Evolutionary conservation across 2,329 filamentous ascomycete genomes (phyloP).

Genomic region (Sphaerulina vaccinii): DNA sequence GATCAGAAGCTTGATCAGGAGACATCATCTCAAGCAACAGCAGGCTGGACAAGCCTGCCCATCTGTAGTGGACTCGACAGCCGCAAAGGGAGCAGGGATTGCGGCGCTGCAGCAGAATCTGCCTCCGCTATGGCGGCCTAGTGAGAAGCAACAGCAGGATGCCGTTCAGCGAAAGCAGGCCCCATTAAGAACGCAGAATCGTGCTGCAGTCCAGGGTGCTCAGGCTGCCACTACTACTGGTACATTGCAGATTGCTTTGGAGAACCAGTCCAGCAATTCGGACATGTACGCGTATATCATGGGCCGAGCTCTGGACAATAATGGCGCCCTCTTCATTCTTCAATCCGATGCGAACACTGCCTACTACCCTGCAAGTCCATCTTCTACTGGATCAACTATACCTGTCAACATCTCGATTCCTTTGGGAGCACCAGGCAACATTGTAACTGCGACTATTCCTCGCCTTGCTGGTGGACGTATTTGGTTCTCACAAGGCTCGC

Average conservation of each 20-base stretch:
- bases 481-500: constrained; percentile 38
- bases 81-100: not conserved
- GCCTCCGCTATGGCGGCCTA: constrained; percentile 14
- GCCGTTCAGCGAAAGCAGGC: constrained; percentile 6
- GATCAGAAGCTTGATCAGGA: constrained; percentile 24
- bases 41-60: not conserved
- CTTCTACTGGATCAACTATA: constrained; percentile 38
- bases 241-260: constrained; percentile 34
- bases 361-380: constrained; percentile 38
- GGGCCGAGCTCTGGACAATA: constrained; percentile 38
- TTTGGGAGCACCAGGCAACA: constrained; percentile 40
- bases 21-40: constrained; percentile 17
- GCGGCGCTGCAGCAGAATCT: too few species aligned
- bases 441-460: constrained; percentile 36
- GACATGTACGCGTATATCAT: constrained; percentile 53
- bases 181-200: constrained; percentile 17
- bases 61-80: not conserved
- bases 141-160: constrained; percentile 7
- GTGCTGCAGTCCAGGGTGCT: constrained; percentile 13
- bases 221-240: constrained; percentile 29
- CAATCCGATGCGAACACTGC: constrained; percentile 38
- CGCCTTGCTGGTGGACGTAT: constrained; percentile 40
- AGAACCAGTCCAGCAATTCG: constrained; percentile 36
- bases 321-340: constrained; percentile 36
- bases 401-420: constrained; percentile 45